A percentile compares a stretch with the other conserved stretches of the same genome.
These are phyloP conservation scores for Cryptococcus sp. DNA, from an alignment of 1,284 basidiomycete species.

Conservation along the genomic window DNA sequence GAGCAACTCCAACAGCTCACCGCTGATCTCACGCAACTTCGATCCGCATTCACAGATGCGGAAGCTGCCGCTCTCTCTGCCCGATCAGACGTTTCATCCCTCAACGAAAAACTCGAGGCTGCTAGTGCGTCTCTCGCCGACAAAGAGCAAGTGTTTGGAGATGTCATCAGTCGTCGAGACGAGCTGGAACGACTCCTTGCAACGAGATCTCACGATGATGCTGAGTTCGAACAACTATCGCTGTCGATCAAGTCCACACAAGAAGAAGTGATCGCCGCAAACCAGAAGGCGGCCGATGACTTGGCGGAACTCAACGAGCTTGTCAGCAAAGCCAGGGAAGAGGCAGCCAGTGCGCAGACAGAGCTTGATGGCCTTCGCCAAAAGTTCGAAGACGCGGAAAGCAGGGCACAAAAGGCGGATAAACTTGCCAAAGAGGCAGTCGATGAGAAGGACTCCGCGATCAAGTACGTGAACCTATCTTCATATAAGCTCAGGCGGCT, in stretches of 20 bases:
- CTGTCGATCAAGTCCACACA: not conserved
- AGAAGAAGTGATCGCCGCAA: not conserved
- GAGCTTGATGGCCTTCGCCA: too few relatives aligned
- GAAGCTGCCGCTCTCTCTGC: not conserved
- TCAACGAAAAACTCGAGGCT: not conserved
- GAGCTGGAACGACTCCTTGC: constrained; percentile 7
- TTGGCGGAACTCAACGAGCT: not conserved
- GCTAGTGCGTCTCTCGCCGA: not conserved
- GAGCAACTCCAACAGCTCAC: constrained; percentile 6
- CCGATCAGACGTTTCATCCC: not conserved
- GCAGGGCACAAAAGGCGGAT: too few relatives aligned
- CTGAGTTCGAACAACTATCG: constrained; percentile 5
- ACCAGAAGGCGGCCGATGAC: not conserved
- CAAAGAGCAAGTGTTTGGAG: constrained; percentile 7
- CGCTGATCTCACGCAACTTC: constrained; percentile 6
- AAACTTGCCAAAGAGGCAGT: constrained; percentile 1
- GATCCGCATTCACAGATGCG: not conserved
- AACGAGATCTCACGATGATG: constrained; percentile 13
- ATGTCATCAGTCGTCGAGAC: constrained; percentile 1
- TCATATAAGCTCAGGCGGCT: too few relatives aligned
- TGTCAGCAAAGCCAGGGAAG: not conserved
- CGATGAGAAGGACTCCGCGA: not conserved
- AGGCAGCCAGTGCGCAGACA: not conserved
- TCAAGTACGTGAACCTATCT: not conserved
- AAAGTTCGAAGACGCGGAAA: too few relatives aligned